Evolutionary conservation across 2,329 filamentous ascomycete genomes (phyloP), one percentile per base, ranked within the genome.

Genomic region (Endocalyx cinctus): DNA sequence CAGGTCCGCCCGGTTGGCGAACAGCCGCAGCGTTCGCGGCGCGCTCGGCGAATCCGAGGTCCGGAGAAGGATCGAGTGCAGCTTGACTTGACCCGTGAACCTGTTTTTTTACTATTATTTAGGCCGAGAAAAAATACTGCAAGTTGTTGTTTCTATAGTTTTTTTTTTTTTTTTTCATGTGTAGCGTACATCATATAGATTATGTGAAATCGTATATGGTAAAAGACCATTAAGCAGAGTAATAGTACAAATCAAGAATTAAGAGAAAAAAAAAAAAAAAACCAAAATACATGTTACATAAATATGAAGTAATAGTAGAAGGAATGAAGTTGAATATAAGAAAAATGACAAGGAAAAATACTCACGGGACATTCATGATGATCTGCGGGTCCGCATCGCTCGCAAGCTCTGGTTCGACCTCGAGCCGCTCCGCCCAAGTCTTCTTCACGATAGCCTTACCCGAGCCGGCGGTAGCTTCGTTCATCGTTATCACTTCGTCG

Each of bases 311-410:
- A 6, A n/a, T 27, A n/a, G 12, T 25, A 20, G 17, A 19, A 20
- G n/a, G 10, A 25, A 16, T 2, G 17, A 11, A 20, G 12, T 10
- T 11, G 1, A 13, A 22, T 17, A 29, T 12, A 17, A 30, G 18
- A 28, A 29, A 30, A 20, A 25, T 17, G 27, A n/a, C 28, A 17
- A 34, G 15, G 18, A 30, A 25, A 42, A 17, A 22, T 10, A 70
- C 84, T 47, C 65, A 94, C 84, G 92, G 92, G 23, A 97, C 75
- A 43, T 83, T 82, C 72, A 98, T 87, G 35, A 98, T 67, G n/a
- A 98, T 63, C 66, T 98, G 88, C 67, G 95, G 88, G 57, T 97
- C 92, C 0, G 82, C 80, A 56, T 94, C 86, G 54, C 87, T 95
- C 51, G 74, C 77, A 18, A 98, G 72, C 63, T 94, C 84, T 0